Evolutionary conservation across 345 rosid species (phyloP).

Genomic region (Salix arbutifolia): DNA sequence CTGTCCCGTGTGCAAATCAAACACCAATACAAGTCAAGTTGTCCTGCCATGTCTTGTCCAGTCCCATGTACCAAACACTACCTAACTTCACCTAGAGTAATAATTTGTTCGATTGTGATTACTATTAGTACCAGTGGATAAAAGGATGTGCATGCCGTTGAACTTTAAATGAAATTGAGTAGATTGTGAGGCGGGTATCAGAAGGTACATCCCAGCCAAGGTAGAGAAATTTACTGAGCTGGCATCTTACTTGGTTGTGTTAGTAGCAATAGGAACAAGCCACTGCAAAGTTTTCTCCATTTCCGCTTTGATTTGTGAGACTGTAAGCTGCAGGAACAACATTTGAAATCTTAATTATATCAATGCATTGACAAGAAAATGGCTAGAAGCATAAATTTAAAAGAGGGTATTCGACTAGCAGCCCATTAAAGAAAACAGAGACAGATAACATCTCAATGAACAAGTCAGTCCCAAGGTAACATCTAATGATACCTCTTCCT

Average conservation of each 20-base stretch:
- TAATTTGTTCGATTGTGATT: background rate
- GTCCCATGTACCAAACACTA: background rate
- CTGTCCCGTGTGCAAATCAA: background rate
- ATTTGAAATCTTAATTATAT: slow-evolving; percentile 5
- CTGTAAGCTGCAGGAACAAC: slow-evolving; percentile 55
- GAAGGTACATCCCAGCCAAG: background rate
- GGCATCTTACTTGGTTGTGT: slow-evolving; percentile 78
- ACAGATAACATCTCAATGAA: background rate
- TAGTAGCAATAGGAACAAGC: slow-evolving; percentile 90
- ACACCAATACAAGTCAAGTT: background rate
- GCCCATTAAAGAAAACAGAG: background rate
- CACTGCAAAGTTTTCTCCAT: slow-evolving; percentile 95
- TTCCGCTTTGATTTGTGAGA: slow-evolving; percentile 79
- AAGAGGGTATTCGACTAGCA: background rate
- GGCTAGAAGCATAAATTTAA: background rate
- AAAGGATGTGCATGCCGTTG: background rate
- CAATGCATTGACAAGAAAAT: background rate
- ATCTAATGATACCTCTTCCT: slow-evolving; percentile 61
- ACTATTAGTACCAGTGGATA: background rate
- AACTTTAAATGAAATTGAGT: background rate
- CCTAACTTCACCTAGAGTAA: background rate
- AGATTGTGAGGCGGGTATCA: background rate
- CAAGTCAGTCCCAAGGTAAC: background rate
- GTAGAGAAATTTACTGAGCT: background rate
- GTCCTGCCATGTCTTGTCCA: background rate